Evolutionary conservation across 2,329 filamentous ascomycete genomes (phyloP), one percentile per base, ranked within the genome.

Genomic region (Hypoxylon sp.): DNA sequence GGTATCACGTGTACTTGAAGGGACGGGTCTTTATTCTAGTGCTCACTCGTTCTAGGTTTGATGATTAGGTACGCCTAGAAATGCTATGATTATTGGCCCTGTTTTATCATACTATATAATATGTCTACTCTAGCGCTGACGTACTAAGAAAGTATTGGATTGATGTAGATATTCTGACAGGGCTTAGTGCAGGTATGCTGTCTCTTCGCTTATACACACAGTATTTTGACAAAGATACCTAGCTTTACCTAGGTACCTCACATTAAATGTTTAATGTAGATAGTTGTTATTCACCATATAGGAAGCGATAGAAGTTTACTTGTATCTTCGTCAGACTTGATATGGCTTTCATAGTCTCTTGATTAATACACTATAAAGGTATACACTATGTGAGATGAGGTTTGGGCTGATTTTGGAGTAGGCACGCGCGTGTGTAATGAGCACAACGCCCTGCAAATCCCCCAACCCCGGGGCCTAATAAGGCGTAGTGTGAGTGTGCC

Each of bases 401-500:
- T 30, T 51, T 45, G 14, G 43, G 59, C 48, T 60, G 49, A 60
- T n/a, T 23, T 7, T 36, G 48, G 21, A 7, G 32, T 19, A 59
- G 2, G 23, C 23, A 5, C 23, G 23, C 10, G 51, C 25, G 43
- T 28, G 28, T 17, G 17, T 45, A 28, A 28, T 30, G 28, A 59
- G 23, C 5, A 30, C 25, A 19, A 4, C 34, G 34, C 41, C 34
- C 25, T 48, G 36, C 28, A 48, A 41, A 38, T 14, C 55, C 56
- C 56, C 62, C 55, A 56, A n/a, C n/a, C 45, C 11, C 51, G 28
- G 14, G 5, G 21, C 53, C 49, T 48, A 55, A 63, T 53, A n/a
- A 53, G 59, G 59, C 45, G 55, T 66, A 63, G 58, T 50, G 60
- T 36, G 32, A 41, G 7, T 30, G 63, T 67, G 60, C 56, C 60